phyloP scores from a whole-genome alignment of 495 filamentous ascomycete genomes.

The Umbilicaria muhlenbergii region DNA sequence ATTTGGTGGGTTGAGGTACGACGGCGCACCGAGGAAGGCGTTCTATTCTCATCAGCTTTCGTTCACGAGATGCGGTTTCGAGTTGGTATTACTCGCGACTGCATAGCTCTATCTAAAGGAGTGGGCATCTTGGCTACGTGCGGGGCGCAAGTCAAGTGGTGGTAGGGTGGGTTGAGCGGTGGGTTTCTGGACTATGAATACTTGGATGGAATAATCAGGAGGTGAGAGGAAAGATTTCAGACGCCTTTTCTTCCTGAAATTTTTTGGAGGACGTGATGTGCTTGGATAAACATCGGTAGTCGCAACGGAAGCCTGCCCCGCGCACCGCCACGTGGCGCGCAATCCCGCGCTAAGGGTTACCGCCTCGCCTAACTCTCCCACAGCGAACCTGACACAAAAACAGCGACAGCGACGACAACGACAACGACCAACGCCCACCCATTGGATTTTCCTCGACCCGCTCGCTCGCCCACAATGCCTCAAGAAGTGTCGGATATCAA shows the following conservation, averaged over 20 bases:
- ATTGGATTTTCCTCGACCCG: constrained; percentile 3
- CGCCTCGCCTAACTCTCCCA: constrained; percentile 10
- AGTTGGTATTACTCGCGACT: constrained; percentile 45
- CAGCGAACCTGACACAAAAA: neutral
- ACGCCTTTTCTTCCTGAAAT: too few relatives aligned
- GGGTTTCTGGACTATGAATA: too few relatives aligned
- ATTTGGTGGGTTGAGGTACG: neutral
- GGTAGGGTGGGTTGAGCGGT: too few relatives aligned
- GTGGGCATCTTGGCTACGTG: constrained; percentile 42
- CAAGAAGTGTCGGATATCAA: constrained; percentile 98
- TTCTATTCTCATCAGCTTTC: constrained; percentile 24
- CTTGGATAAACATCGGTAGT: too few relatives aligned
- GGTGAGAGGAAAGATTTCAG: too few relatives aligned
- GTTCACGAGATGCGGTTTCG: neutral
- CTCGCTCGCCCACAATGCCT: constrained; percentile 58
- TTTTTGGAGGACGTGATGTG: too few relatives aligned
- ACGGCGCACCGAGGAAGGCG: constrained; percentile 37
- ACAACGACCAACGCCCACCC: constrained; percentile 4
- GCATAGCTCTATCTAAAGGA: constrained; percentile 60
- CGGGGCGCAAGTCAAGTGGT: too few relatives aligned
- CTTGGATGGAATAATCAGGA: too few relatives aligned
- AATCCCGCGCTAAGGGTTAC: neutral
- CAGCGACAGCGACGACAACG: constrained; percentile 11
- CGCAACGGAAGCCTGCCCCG: too few relatives aligned
- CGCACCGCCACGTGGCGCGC: constrained; percentile 5